These are phyloP conservation scores for Pseudozyma sp. DNA, from an alignment of 1,284 basidiomycete species.

Conservation along the genomic window DNA sequence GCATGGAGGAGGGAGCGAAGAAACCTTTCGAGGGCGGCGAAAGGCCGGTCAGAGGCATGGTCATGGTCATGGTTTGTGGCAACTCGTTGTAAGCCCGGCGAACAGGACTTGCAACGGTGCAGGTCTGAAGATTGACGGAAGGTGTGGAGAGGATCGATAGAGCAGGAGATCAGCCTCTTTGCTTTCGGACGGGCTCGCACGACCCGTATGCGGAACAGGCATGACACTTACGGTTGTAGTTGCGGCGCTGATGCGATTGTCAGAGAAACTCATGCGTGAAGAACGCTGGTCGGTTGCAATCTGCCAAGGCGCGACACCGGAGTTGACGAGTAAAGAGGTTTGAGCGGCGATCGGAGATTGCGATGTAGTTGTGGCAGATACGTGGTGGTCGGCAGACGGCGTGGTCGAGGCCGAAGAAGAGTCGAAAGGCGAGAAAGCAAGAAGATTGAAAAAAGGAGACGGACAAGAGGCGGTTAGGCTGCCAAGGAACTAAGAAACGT, in stretches of 20 bases:
- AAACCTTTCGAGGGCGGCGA: conserved; percentile 55
- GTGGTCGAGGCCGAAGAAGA: not conserved
- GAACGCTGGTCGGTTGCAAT: conserved; percentile 1
- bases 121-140: conserved; percentile 17
- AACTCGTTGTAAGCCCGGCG: conserved; percentile 37
- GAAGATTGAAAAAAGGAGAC: conserved; percentile 3
- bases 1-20: conserved; percentile 48
- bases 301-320: not conserved
- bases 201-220: not conserved
- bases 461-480: conserved; percentile 21
- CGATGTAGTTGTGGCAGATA: not conserved
- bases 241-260: conserved; percentile 31
- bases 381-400: not conserved
- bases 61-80: conserved; percentile 39
- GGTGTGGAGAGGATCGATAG: not conserved
- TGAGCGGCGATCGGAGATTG: not conserved
- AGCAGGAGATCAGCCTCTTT: conserved; percentile 5
- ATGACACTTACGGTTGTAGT: conserved; percentile 35
- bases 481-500: conserved; percentile 31
- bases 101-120: conserved; percentile 26
- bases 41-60: conserved; percentile 44
- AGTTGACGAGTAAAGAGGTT: not conserved
- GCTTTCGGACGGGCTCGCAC: not conserved
- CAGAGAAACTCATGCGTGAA: conserved; percentile 35
- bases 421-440: not conserved